Percentiles rank a stretch among this genome's conserved stretches.
These are phyloP conservation scores for Monilinia laxa DNA, from an alignment of 2,329 filamentous ascomycete species.

Conservation along the genomic window DNA sequence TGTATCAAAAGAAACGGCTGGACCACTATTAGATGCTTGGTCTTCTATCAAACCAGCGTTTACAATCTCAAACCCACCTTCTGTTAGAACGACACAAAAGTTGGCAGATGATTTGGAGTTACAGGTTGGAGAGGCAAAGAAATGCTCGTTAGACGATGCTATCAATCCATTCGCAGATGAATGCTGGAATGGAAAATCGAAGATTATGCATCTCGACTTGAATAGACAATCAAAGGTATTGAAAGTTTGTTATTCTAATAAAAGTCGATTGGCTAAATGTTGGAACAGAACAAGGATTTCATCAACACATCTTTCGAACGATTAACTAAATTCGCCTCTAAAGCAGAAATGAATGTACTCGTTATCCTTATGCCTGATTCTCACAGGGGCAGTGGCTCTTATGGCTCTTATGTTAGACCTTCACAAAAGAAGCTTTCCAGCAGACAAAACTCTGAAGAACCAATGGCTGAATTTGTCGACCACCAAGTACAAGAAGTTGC, in stretches of 20 bases:
- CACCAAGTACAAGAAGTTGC: slow-evolving; percentile 7
- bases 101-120: slow-evolving; percentile 38
- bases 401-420: slow-evolving; percentile 37
- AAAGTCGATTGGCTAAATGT: slow-evolving; percentile 15
- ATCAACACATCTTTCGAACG: slow-evolving; percentile 25
- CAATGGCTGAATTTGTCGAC: slow-evolving; percentile 32
- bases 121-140: slow-evolving; percentile 31
- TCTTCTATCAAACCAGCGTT: slow-evolving; percentile 48
- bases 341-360: slow-evolving; percentile 36
- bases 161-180: slow-evolving; percentile 37
- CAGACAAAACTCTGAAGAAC: slow-evolving; percentile 36
- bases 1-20: slow-evolving; percentile 48
- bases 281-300: not conserved
- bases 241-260: not conserved
- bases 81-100: slow-evolving; percentile 35
- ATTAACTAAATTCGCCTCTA: slow-evolving; percentile 34
- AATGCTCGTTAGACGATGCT: slow-evolving; percentile 35
- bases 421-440: slow-evolving; percentile 30
- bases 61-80: slow-evolving; percentile 49
- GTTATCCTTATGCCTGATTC: slow-evolving; percentile 38
- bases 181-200: slow-evolving; percentile 42
- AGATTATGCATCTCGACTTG: slow-evolving; percentile 36
- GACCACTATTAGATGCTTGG: slow-evolving; percentile 46
- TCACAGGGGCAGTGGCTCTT: slow-evolving; percentile 30
- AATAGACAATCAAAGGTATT: slow-evolving; percentile 32